Conservation (phyloP, 495 filamentous ascomycete species). For the Neurospora sublineolata region DNA sequence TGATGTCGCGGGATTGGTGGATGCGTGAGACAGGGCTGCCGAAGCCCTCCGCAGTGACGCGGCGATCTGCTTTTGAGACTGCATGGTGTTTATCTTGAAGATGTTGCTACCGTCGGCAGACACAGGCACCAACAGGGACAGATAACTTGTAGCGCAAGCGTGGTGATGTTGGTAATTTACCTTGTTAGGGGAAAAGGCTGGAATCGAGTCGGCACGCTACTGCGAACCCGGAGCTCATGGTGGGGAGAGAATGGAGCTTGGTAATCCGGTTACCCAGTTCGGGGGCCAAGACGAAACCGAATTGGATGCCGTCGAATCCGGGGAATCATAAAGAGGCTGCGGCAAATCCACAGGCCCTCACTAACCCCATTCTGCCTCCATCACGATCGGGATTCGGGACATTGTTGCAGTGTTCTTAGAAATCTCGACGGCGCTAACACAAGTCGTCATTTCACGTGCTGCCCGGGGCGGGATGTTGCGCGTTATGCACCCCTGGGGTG, state of each 20-base stretch:
- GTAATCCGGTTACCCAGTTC: neutral
- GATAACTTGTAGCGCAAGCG: neutral
- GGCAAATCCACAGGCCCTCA: neutral
- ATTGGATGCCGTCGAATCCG: neutral
- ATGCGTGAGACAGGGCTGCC: constrained; percentile 2
- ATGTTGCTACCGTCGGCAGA: neutral
- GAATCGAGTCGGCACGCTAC: neutral
- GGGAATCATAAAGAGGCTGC: neutral
- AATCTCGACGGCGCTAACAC: neutral
- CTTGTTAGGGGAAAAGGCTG: neutral
- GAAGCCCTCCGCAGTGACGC: constrained; percentile 8
- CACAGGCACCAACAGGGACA: neutral
- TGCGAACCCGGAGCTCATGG: neutral
- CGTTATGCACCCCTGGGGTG: neutral
- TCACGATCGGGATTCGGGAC: neutral
- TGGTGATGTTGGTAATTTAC: neutral
- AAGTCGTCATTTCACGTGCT: constrained; percentile 26
- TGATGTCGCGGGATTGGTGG: neutral
- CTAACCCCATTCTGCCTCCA: neutral
- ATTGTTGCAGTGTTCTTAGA: neutral
- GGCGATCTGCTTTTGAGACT: constrained; percentile 2
- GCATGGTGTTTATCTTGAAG: constrained; percentile 9
- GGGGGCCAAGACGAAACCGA: neutral
- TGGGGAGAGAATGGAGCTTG: neutral
- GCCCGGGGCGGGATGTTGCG: neutral